These are phyloP conservation scores for Haematococcus sp. DNA, from an alignment of 139 green algal species.

Conservation along the genomic window DNA sequence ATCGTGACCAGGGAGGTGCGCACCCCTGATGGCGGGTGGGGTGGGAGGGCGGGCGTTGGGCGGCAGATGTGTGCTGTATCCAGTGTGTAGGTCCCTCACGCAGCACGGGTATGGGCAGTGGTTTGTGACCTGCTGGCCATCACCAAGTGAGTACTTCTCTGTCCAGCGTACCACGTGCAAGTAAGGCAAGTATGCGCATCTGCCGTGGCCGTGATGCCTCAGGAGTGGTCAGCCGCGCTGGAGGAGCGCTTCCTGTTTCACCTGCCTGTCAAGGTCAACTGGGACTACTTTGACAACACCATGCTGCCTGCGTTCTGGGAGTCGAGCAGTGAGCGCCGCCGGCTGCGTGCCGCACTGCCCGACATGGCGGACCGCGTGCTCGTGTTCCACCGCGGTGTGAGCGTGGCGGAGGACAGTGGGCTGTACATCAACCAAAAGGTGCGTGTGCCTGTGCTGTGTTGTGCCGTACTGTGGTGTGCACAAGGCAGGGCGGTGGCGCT, in stretches of 20 bases:
- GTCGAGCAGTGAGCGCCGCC: neutral
- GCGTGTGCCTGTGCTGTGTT: neutral
- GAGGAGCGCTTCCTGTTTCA: constrained; percentile 69
- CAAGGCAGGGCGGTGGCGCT: too few species aligned
- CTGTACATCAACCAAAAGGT: constrained; percentile 68
- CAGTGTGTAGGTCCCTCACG: too few species aligned
- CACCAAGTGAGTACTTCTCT: too few species aligned
- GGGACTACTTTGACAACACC: constrained; percentile 53
- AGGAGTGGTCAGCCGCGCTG: constrained; percentile 64
- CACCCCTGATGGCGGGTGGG: neutral
- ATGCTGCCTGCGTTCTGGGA: constrained; percentile 55
- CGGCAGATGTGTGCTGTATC: too few species aligned
- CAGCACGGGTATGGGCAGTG: too few species aligned
- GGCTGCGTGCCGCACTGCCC: constrained; percentile 23
- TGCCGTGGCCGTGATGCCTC: neutral
- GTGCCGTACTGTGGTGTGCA: too few species aligned
- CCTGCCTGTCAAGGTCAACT: constrained; percentile 69
- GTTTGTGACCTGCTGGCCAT: too few species aligned
- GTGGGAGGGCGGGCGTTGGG: neutral
- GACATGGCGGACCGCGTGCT: constrained; percentile 57
- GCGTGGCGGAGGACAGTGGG: constrained; percentile 37
- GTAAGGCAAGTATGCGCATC: too few species aligned
- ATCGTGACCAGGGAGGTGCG: constrained; percentile 41
- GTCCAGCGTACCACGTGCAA: too few species aligned
- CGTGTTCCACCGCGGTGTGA: constrained; percentile 67